Percentiles rank a stretch among this genome's conserved stretches.
These are phyloP conservation scores for Phytopythium cucurbitacearum DNA, from an alignment of 352 stramenopile species.

Conservation along the genomic window DNA sequence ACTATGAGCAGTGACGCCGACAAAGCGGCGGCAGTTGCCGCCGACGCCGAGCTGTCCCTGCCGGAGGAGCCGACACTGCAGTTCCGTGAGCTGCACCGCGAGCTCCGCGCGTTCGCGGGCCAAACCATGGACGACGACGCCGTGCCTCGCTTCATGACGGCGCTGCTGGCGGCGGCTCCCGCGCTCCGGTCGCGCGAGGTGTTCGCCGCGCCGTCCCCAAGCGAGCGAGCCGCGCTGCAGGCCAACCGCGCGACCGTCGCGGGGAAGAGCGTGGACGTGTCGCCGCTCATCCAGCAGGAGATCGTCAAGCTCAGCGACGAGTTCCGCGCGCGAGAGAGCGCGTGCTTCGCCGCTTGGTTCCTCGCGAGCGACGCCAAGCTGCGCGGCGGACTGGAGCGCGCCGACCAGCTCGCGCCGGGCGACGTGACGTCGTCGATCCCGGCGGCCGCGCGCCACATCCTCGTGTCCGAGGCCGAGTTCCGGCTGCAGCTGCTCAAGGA, in stretches of 20 bases:
- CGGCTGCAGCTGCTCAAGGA: slow-evolving; percentile 76
- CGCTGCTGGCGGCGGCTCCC: slow-evolving; percentile 34
- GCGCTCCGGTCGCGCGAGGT: slow-evolving; percentile 40
- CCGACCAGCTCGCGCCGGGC: slow-evolving; percentile 48
- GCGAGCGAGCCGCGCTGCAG: slow-evolving; percentile 60
- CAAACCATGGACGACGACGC: slow-evolving; percentile 64
- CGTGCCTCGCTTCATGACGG: slow-evolving; percentile 48
- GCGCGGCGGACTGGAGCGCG: slow-evolving; percentile 66
- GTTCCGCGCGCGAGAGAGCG: slow-evolving; percentile 55
- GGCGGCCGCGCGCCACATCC: slow-evolving; percentile 64
- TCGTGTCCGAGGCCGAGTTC: slow-evolving; percentile 72
- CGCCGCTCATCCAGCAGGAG: slow-evolving; percentile 74
- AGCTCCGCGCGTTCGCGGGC: slow-evolving; percentile 58
- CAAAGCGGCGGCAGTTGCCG: not conserved
- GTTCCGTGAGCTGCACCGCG: slow-evolving; percentile 70
- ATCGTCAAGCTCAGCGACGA: slow-evolving; percentile 80
- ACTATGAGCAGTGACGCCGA: not conserved
- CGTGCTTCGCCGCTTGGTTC: slow-evolving; percentile 75
- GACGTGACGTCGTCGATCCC: slow-evolving; percentile 56
- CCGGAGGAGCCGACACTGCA: slow-evolving; percentile 53
- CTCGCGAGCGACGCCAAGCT: slow-evolving; percentile 64
- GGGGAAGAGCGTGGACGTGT: slow-evolving; percentile 70
- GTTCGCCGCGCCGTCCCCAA: slow-evolving; percentile 28
- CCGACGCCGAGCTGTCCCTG: slow-evolving; percentile 26
- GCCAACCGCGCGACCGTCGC: slow-evolving; percentile 51